Evolutionary conservation across 2,329 filamentous ascomycete species (phyloP), one percentile per base, ranked within the genome.

Genomic region (Colletotrichum agaves): DNA sequence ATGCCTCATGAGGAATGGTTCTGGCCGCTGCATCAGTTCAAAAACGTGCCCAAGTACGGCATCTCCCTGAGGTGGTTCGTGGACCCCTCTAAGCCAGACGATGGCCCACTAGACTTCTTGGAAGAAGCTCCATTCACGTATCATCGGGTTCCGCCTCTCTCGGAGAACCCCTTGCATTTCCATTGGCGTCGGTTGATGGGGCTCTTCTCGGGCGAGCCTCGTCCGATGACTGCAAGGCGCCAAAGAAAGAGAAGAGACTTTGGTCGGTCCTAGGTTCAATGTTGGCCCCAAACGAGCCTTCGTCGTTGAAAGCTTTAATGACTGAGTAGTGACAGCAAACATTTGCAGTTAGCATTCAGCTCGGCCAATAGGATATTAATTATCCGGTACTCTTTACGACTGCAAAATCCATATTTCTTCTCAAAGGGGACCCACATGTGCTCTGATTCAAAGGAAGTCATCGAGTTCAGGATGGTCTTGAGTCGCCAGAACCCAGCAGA

Each of bases 1-100:
- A 67, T 64, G 33, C 64, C 64, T 0, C 61, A 59, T 10, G 64
- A 67, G 3, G 64, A 67, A 43, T 67, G 64, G 64, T 55, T 64
- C 3, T 35, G 15, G 33, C 31, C 64, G 7, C 61, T 67, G 4
- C 64, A 67, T 12, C 61, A 49, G 17, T 60, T 67, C 27, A 46
- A 47, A 15, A 21, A 58, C n/a, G 63, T 67, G 21, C 39, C 61
- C 17, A 15, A 7, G 7, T 64, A 59, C 47, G 12, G 27, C 1
- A 33, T 52, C 10, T 55, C 61, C 2, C 33, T 67, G n/a, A 57
- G 61, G 21, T 67, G 64, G 64, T 67, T 67, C 55, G 19, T 53
- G 12, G 17, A 64, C 31, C 41, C 44, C 7, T 17, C 64, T 7
- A 33, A 11, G 15, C 55, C 61, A 4, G 64, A 64, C 5, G 46